A percentile compares a stretch with the other conserved stretches of the same genome.
Conservation (phyloP, 139 green algal genomes). For the Tetraselmis chui region DNA sequence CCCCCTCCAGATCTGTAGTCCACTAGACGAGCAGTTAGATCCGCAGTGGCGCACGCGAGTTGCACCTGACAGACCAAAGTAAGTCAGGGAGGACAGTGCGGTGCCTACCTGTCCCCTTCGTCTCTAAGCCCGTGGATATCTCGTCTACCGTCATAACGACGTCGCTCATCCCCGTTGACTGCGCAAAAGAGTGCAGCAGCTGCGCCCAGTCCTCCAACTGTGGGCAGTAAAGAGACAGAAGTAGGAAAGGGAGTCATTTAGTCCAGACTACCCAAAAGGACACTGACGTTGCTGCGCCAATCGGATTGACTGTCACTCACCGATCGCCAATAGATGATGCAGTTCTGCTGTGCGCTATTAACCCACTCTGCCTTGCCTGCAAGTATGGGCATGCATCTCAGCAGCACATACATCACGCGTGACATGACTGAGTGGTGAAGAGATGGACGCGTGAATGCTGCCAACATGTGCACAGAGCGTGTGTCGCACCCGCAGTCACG, state of each 20-base stretch:
- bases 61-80: too few relatives aligned
- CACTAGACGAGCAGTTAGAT: too few relatives aligned
- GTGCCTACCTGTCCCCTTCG: conserved; percentile 48
- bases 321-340: neutral
- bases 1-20: conserved; percentile 40
- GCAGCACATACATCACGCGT: neutral
- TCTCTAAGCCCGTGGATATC: conserved; percentile 38
- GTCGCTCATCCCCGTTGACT: conserved; percentile 39
- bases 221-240: conserved; percentile 10
- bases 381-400: too few relatives aligned
- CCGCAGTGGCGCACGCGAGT: too few relatives aligned
- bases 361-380: neutral
- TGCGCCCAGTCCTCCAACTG: conserved; percentile 45
- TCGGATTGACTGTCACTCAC: neutral
- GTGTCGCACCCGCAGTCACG: conserved; percentile 21
- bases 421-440: neutral
- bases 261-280: neutral
- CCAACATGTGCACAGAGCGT: conserved; percentile 17
- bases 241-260: neutral
- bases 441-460: neutral
- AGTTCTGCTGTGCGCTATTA: neutral
- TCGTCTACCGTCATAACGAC: conserved; percentile 56
- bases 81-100: too few relatives aligned
- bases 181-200: conserved; percentile 35
- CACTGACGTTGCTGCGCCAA: neutral